Conservation (phyloP, 805 yeast genomes). For the Jamesozyma piceae region DNA sequence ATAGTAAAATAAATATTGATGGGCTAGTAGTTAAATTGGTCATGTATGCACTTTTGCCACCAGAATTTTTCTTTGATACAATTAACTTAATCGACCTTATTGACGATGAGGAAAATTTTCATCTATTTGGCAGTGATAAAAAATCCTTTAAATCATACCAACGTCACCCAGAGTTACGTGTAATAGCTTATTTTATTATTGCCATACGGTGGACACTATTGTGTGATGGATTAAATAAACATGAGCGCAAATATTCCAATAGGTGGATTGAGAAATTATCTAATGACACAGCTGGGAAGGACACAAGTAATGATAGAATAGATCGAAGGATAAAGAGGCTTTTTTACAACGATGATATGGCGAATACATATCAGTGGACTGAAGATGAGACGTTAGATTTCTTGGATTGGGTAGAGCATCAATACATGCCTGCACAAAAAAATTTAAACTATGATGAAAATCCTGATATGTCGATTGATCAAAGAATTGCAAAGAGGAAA, state of each 20-base stretch:
- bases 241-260: slow-evolving; percentile 8
- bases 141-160: slow-evolving; percentile 8
- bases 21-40: slow-evolving; percentile 19
- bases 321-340: slow-evolving; percentile 5
- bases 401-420: slow-evolving; percentile 24
- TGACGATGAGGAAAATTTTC: slow-evolving; percentile 7
- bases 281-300: not conserved
- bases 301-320: slow-evolving; percentile 1
- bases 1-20: slow-evolving; percentile 8
- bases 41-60: slow-evolving; percentile 16
- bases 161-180: slow-evolving; percentile 17
- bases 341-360: slow-evolving; percentile 3
- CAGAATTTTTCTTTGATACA: slow-evolving; percentile 19
- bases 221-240: slow-evolving; percentile 9
- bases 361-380: slow-evolving; percentile 14
- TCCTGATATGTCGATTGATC: slow-evolving; percentile 17
- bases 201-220: slow-evolving; percentile 16
- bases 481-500: slow-evolving; percentile 24
- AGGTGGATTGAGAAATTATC: slow-evolving; percentile 6
- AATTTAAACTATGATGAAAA: slow-evolving; percentile 1
- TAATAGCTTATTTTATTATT: slow-evolving; percentile 17
- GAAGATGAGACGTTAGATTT: slow-evolving; percentile 16
- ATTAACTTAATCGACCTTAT: slow-evolving; percentile 8
- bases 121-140: slow-evolving; percentile 7
- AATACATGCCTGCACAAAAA: slow-evolving; percentile 13